Conservation (phyloP, 2,329 filamentous ascomycete genomes). For the Botrytis sinoallii region DNA sequence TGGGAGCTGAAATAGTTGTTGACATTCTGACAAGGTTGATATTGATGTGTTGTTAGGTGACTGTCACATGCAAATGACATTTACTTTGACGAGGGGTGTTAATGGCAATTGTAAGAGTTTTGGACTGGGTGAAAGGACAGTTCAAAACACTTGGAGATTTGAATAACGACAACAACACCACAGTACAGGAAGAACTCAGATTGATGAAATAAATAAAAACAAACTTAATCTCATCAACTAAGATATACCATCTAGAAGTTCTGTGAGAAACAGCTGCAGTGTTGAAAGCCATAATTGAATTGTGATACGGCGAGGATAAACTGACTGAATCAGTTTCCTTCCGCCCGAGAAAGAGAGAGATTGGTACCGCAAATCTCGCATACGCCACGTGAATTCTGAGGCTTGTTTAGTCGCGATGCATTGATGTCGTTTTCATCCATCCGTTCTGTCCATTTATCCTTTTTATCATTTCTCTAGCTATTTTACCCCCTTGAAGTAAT, state of each 20-base stretch:
- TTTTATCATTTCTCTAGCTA: not conserved
- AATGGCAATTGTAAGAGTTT: not conserved
- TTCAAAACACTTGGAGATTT: not conserved
- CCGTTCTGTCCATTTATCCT: not conserved
- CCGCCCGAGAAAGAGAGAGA: conserved; percentile 1
- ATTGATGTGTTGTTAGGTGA: not conserved
- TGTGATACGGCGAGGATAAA: not conserved
- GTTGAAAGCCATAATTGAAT: not conserved
- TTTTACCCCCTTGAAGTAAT: not conserved
- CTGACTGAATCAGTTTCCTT: not conserved
- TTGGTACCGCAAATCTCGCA: not conserved
- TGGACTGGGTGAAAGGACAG: not conserved
- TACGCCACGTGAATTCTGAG: not conserved
- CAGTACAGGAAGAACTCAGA: not conserved
- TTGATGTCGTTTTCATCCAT: conserved; percentile 2
- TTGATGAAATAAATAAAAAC: not conserved
- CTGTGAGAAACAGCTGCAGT: conserved; percentile 13
- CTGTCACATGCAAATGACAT: conserved; percentile 28
- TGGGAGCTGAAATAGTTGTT: conserved; percentile 43
- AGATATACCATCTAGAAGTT: conserved; percentile 21
- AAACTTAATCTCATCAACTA: not conserved
- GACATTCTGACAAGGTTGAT: conserved; percentile 8
- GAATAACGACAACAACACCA: not conserved
- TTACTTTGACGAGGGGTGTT: not conserved
- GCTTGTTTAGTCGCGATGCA: not conserved